Evolutionary conservation across 768 basidiomycete species (phyloP).

Genomic region (Botryobasidium botryosum): DNA sequence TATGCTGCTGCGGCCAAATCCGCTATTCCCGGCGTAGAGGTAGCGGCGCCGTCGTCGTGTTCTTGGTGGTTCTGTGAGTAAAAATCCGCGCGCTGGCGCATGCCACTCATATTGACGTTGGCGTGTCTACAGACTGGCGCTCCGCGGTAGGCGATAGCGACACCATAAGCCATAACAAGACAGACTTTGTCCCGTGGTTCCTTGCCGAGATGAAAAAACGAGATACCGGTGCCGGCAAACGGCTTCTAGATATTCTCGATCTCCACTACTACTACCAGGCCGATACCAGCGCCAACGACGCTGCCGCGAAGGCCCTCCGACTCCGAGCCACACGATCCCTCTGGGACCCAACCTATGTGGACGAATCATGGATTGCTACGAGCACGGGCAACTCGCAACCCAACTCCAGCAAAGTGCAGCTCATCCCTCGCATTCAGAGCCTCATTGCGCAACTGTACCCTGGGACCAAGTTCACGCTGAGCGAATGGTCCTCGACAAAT

Average conservation of each 20-base stretch:
- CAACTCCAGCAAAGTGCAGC: slow-evolving; percentile 27
- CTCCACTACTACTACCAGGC: slow-evolving; percentile 38
- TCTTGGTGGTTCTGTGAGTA: slow-evolving; percentile 19
- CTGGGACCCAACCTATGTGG: slow-evolving; percentile 34
- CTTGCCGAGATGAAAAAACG: slow-evolving; percentile 30
- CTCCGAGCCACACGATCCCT: slow-evolving; percentile 33
- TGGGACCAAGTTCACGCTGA: slow-evolving; percentile 38
- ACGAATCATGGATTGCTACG: slow-evolving; percentile 33
- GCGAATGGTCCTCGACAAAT: slow-evolving; percentile 32
- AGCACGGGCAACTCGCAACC: slow-evolving; percentile 31
- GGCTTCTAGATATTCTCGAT: slow-evolving; percentile 35
- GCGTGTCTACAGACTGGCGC: slow-evolving; percentile 33
- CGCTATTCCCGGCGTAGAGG: slow-evolving; percentile 27
- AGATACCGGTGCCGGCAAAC: slow-evolving; percentile 22
- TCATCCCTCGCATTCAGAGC: slow-evolving; percentile 34
- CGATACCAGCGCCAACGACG: slow-evolving; percentile 37
- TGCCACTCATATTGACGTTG: slow-evolving; percentile 8
- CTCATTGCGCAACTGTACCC: slow-evolving; percentile 34
- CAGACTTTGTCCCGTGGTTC: slow-evolving; percentile 42
- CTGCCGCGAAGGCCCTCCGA: slow-evolving; percentile 32
- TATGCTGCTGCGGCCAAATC: slow-evolving; percentile 28
- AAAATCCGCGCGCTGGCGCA: slow-evolving; percentile 17
- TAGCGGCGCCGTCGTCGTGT: slow-evolving; percentile 29
- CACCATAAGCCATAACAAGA: slow-evolving; percentile 33
- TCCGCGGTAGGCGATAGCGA: slow-evolving; percentile 31